A percentile compares a stretch with the other conserved stretches of the same genome.
These are phyloP conservation scores for Citrus hindsii DNA, from an alignment of 345 rosid genomes.

Conservation along the genomic window DNA sequence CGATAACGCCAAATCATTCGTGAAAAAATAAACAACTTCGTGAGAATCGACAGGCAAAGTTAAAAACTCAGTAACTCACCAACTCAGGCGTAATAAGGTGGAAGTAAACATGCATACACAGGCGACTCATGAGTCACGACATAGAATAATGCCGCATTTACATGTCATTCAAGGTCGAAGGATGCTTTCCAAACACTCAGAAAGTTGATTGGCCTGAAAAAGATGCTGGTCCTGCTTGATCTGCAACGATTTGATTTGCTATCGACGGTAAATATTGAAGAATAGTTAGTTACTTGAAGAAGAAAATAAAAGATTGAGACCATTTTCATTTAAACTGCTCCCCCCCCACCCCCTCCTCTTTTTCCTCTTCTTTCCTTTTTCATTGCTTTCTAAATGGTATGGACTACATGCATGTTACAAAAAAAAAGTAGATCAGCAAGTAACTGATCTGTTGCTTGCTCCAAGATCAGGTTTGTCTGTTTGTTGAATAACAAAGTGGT, in stretches of 20 bases:
- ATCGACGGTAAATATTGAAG: neutral
- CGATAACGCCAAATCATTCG: no score
- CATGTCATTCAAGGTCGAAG: neutral
- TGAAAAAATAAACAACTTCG: no score
- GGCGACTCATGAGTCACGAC: neutral
- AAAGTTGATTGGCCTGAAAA: neutral
- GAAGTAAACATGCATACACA: neutral
- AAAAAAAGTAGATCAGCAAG: constrained; percentile 27
- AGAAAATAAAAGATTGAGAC: neutral
- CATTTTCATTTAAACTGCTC: neutral
- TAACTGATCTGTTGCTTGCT: constrained; percentile 31
- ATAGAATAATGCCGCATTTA: neutral
- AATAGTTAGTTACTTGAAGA: neutral
- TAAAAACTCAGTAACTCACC: neutral
- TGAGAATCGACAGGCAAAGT: no score
- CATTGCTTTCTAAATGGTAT: neutral
- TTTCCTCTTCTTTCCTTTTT: neutral
- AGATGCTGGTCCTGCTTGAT: neutral
- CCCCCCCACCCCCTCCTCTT: no score
- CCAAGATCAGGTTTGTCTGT: constrained; percentile 32
- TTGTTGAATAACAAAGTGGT: constrained; percentile 53
- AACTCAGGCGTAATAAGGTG: neutral
- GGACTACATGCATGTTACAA: constrained; percentile 5
- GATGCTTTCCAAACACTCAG: neutral
- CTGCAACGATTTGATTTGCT: neutral